Base-by-base conservation (phyloP, 169 alveolate species). In the Babesia ovata region DNA sequence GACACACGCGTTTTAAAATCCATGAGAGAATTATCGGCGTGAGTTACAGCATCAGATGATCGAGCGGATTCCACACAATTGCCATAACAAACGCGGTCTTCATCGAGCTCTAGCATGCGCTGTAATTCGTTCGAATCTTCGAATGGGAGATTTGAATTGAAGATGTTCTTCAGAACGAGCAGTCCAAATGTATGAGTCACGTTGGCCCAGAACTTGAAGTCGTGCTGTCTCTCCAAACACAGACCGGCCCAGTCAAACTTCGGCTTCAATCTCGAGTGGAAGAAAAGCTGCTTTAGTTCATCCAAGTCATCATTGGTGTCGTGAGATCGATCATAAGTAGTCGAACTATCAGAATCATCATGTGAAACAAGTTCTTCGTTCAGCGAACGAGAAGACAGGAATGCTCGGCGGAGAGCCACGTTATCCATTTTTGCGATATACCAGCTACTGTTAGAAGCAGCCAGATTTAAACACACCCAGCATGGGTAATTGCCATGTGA, bases 121-220 rank as follows among this genome's bases (percentile, higher is more conserved):
- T 29, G 45, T 4, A 65, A 11, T 11, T 21, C 84, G 22, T 45
- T 50, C 21, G 56, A 19, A 56, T 81, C 88, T 28, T 44, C 72
- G 53, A 56, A 81, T 33, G 84, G 48, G 42, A 65, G 39, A 8
- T 73, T 73, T 45, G 76, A 36, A 50, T 75, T 70, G 71, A 81
- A 81, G 44, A 81, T 52, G 36, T 66, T 60, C 57, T 71, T 81
- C 21, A 81, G 16, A n/a, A 81, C 61, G 52, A 69, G 49, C 60
- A 65, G 56, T 4, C 88, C 88, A 14, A 81, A 46, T 10, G 75
- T 26, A 21, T 81, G 84, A 1, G 85, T 81, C 21, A 81, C 79
- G 48, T 81, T 71, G n/a, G 88, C 88, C 88, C 88, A 81, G 71
- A 81, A 81, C 58, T 81, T 81, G 63, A 56, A 81, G 50, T 81